phyloP scores from a whole-genome alignment of 2,329 filamentous ascomycete species.

The Cercospora canescens region DNA sequence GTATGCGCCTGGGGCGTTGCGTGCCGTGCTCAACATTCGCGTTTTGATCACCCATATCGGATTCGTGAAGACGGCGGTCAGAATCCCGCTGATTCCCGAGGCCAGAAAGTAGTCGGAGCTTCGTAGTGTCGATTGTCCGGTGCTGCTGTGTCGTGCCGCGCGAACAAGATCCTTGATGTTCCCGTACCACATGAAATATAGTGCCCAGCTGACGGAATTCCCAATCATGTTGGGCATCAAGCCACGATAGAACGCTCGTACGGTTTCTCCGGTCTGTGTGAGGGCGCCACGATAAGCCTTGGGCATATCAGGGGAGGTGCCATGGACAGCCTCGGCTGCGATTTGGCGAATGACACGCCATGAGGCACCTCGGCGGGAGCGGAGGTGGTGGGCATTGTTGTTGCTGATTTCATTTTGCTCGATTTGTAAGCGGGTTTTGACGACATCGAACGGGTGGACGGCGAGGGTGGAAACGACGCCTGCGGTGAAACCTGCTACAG shows the following conservation, averaged over 20 bases:
- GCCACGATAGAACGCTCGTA: constrained; percentile 76
- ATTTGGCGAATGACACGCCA: constrained; percentile 32
- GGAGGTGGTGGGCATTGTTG: background rate
- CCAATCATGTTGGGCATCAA: constrained; percentile 87
- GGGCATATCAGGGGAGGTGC: constrained; percentile 12
- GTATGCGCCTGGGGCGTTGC: constrained; percentile 74
- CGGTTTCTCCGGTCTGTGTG: constrained; percentile 18
- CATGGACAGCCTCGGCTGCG: constrained; percentile 28
- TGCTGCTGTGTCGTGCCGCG: constrained; percentile 31
- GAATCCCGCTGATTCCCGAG: constrained; percentile 66
- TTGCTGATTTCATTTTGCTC: constrained; percentile 22
- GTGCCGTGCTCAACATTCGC: constrained; percentile 87
- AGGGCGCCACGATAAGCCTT: background rate
- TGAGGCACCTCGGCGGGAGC: constrained; percentile 28
- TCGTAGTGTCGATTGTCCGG: constrained; percentile 47
- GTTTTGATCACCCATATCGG: constrained; percentile 99
- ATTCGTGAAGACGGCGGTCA: constrained; percentile 83
- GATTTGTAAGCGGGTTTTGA: constrained; percentile 89
- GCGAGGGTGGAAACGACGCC: constrained; percentile 82
- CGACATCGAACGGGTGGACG: constrained; percentile 89
- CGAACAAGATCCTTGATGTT: constrained; percentile 59
- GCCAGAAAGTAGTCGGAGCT: constrained; percentile 78
- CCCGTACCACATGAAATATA: constrained; percentile 81
- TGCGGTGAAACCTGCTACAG: constrained; percentile 84
- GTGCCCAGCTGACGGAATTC: constrained; percentile 85